A percentile compares a stretch with the other conserved stretches of the same genome.
phyloP scores from a whole-genome alignment of 371 early-diverging fungal genomes.

The Mucor lusitanicus region DNA sequence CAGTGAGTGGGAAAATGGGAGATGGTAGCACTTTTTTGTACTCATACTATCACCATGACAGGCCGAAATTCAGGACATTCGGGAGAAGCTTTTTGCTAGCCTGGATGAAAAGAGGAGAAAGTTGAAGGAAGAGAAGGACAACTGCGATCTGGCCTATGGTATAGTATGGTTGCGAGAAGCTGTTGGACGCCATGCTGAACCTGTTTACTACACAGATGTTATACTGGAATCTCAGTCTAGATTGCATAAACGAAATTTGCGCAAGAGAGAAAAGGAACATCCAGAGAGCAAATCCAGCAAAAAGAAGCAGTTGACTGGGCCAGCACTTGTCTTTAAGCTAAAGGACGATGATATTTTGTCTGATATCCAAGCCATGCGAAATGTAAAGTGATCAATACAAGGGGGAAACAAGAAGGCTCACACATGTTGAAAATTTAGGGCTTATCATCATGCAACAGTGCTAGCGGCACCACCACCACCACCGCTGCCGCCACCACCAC shows the following conservation, averaged over 20 bases:
- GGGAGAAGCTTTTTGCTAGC: conserved; percentile 71
- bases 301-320: conserved; percentile 44
- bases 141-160: conserved; percentile 73
- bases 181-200: background rate
- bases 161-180: background rate
- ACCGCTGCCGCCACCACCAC: background rate
- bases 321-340: conserved; percentile 38
- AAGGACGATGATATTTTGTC: conserved; percentile 44
- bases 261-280: conserved; percentile 44
- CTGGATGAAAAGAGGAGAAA: conserved; percentile 79
- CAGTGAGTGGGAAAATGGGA: conserved; percentile 28
- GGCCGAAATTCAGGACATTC: conserved; percentile 68
- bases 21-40: background rate
- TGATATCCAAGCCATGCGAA: conserved; percentile 46
- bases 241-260: conserved; percentile 40
- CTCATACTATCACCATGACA: conserved; percentile 13
- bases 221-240: conserved; percentile 40
- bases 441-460: background rate
- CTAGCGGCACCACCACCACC: background rate
- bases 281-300: conserved; percentile 42
- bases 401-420: background rate
- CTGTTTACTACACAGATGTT: conserved; percentile 22
- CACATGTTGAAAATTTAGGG: background rate
- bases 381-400: conserved; percentile 19
- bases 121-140: conserved; percentile 83